Evolutionary conservation across 805 yeast species (phyloP).

Genomic region (Zygoascus tannicola): DNA sequence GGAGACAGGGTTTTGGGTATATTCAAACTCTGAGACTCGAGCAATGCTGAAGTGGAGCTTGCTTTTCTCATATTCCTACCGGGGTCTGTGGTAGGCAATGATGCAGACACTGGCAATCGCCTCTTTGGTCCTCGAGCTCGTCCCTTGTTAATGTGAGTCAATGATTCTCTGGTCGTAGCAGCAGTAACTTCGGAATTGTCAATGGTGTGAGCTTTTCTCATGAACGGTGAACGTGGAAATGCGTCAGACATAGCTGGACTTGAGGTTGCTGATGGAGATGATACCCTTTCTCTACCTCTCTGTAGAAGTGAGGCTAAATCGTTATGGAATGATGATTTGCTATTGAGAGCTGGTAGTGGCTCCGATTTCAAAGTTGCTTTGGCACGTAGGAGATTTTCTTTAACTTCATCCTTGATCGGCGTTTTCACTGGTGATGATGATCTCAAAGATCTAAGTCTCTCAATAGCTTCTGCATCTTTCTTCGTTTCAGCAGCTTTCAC

Average conservation of each 20-base stretch:
- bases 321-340: slow-evolving; percentile 7
- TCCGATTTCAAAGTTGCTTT: slow-evolving; percentile 6
- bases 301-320: slow-evolving; percentile 8
- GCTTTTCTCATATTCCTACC: neutral
- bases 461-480: slow-evolving; percentile 15
- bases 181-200: slow-evolving; percentile 11
- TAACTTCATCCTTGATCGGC: slow-evolving; percentile 11
- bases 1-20: slow-evolving; percentile 3
- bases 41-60: neutral
- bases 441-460: slow-evolving; percentile 13
- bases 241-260: slow-evolving; percentile 3
- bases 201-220: slow-evolving; percentile 16
- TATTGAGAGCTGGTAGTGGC: neutral
- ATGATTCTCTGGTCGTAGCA: slow-evolving; percentile 7
- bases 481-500: slow-evolving; percentile 8
- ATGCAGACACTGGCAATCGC: slow-evolving; percentile 25
- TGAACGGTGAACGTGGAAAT: slow-evolving; percentile 5
- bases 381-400: slow-evolving; percentile 14
- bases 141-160: slow-evolving; percentile 27
- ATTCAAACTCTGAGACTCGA: neutral
- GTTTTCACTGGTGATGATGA: slow-evolving; percentile 11
- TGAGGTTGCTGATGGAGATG: neutral
- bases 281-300: slow-evolving; percentile 6
- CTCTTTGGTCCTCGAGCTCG: slow-evolving; percentile 34
- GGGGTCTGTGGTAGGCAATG: neutral